Conservation (phyloP, 805 yeast species). For the Kodamaea leandrae region DNA sequence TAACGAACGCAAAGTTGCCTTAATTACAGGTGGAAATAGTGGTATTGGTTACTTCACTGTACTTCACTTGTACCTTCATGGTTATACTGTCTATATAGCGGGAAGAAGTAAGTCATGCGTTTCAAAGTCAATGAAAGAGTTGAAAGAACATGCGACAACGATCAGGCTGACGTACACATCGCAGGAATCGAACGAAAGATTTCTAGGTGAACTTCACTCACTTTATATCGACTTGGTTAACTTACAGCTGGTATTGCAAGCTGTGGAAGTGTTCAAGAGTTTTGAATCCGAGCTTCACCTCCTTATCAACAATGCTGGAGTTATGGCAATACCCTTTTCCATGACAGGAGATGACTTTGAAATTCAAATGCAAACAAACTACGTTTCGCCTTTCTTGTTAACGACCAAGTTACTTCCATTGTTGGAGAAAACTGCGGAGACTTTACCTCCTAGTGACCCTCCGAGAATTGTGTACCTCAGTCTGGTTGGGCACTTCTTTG, state of each 20-base stretch:
- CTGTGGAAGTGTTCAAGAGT: conserved; percentile 45
- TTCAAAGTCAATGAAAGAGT: conserved; percentile 52
- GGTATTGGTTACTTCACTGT: conserved; percentile 81
- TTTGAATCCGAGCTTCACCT: conserved; percentile 55
- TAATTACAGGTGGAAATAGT: conserved; percentile 78
- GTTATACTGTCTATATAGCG: conserved; percentile 70
- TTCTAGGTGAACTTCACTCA: conserved; percentile 35
- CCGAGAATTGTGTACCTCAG: conserved; percentile 64
- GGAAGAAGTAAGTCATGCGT: conserved; percentile 64
- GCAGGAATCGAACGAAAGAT: conserved; percentile 21
- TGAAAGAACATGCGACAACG: conserved; percentile 51
- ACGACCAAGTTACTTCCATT: conserved; percentile 58
- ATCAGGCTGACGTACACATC: conserved; percentile 24
- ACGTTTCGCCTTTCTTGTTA: conserved; percentile 69
- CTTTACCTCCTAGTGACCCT: conserved; percentile 24
- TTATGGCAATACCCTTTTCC: conserved; percentile 70
- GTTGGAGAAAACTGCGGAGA: conserved; percentile 40
- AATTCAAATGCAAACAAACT: conserved; percentile 76
- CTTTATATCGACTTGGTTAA: conserved; percentile 38
- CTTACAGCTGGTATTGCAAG: conserved; percentile 35
- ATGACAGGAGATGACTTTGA: conserved; percentile 71
- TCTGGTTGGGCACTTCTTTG: conserved; percentile 63
- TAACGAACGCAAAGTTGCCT: conserved; percentile 56
- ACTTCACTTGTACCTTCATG: conserved; percentile 74
- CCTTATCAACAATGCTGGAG: conserved; percentile 75